Percentiles rank a stretch among this genome's conserved stretches.
Conservation (phyloP, 208 protist species). For the Novymonas esmeraldas region DNA sequence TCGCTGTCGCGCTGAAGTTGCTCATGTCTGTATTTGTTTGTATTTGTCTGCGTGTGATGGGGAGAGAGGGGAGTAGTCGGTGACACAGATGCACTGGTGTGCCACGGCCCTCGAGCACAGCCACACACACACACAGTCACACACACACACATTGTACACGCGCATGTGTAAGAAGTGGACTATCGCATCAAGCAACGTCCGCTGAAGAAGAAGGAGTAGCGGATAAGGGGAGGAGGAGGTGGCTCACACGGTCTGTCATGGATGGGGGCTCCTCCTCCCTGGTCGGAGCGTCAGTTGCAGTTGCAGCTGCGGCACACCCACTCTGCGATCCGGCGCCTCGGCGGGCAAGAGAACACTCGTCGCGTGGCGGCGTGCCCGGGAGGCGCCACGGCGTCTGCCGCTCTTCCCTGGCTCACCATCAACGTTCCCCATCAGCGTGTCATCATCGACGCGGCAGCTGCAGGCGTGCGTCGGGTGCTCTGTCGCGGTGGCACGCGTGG, state of each 20-base stretch:
- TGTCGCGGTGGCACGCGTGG: not conserved
- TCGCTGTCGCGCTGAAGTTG: too few species aligned
- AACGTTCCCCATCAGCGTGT: not conserved
- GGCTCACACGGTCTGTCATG: too few species aligned
- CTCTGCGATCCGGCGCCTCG: conserved; percentile 5
- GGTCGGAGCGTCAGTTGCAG: too few species aligned
- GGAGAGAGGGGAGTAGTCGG: not conserved
- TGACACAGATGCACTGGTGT: not conserved
- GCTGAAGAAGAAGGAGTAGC: too few species aligned
- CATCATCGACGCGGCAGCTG: conserved; percentile 15
- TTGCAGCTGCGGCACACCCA: conserved; percentile 4
- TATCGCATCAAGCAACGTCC: too few species aligned
- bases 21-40: not conserved
- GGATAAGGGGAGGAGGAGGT: not conserved
- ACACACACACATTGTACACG: not conserved
- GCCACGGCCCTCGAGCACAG: not conserved
- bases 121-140: not conserved
- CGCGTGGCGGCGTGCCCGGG: conserved; percentile 1
- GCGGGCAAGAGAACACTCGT: conserved; percentile 13
- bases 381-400: not conserved
- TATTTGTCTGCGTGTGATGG: not conserved
- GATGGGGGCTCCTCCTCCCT: too few species aligned
- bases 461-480: not conserved
- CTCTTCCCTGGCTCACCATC: not conserved
- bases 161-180: too few species aligned